Percentiles rank a stretch among this genome's conserved stretches.
Conservation (phyloP, 768 basidiomycete species). For the Mycena belliarum region DNA sequence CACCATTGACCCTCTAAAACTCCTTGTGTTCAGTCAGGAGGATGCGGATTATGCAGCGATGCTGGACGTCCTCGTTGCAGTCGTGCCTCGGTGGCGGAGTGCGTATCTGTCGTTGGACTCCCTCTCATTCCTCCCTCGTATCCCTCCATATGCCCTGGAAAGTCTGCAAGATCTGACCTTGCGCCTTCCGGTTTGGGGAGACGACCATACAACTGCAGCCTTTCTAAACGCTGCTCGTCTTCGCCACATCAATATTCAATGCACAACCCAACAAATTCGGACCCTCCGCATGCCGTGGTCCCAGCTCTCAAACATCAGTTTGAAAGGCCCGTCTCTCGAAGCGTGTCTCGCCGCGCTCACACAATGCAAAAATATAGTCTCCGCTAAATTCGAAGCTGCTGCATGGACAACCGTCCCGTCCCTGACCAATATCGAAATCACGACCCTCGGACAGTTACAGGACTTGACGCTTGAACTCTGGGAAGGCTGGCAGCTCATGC, state of each 20-base stretch:
- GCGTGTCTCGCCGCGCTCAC: not conserved
- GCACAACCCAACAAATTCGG: not conserved
- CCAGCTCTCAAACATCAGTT: not conserved
- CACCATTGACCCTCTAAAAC: not conserved
- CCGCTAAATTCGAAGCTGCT: not conserved
- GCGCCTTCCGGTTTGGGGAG: not conserved
- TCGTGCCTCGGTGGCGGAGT: not conserved
- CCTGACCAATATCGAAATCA: not conserved
- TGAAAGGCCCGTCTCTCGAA: not conserved
- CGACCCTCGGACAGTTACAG: not conserved
- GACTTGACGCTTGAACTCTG: not conserved
- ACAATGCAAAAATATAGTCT: conserved; percentile 1
- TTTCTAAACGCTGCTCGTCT: not conserved
- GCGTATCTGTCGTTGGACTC: not conserved
- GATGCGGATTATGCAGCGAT: not conserved
- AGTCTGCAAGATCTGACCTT: not conserved
- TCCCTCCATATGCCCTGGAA: not conserved
- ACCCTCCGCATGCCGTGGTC: conserved; percentile 4
- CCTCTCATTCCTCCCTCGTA: not conserved
- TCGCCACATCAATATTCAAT: not conserved
- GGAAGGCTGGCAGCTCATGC: not conserved
- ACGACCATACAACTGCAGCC: not conserved
- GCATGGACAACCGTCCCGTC: not conserved
- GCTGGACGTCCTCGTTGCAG: not conserved
- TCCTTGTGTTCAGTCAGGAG: not conserved